These are phyloP conservation scores for Eucalyptus grandis DNA, from an alignment of 345 rosid genomes.

Conservation along the genomic window DNA sequence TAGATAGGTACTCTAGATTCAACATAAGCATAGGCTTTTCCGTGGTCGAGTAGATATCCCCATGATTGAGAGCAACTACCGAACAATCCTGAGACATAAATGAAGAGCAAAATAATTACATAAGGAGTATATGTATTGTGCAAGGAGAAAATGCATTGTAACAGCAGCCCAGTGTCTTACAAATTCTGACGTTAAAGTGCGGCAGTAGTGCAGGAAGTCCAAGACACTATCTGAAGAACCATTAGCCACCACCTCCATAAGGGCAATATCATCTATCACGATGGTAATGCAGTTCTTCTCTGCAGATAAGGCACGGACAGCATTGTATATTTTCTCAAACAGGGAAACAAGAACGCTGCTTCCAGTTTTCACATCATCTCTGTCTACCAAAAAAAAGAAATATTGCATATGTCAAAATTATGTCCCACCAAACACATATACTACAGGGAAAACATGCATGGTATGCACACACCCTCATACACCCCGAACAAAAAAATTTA, in stretches of 20 bases:
- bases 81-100: slow-evolving; percentile 52
- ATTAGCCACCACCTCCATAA: slow-evolving; percentile 67
- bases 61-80: slow-evolving; percentile 56
- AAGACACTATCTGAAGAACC: slow-evolving; percentile 51
- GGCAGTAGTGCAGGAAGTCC: slow-evolving; percentile 80
- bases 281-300: slow-evolving; percentile 33
- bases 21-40: slow-evolving; percentile 38
- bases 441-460: background rate
- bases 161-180: slow-evolving; percentile 29
- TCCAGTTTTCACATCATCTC: slow-evolving; percentile 25
- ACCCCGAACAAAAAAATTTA: background rate
- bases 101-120: background rate
- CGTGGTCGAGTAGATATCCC: slow-evolving; percentile 51
- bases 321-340: slow-evolving; percentile 41
- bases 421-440: background rate
- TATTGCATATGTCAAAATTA: background rate
- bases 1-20: slow-evolving; percentile 62
- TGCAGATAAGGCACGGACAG: slow-evolving; percentile 24
- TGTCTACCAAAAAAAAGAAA: background rate
- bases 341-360: slow-evolving; percentile 22
- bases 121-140: background rate
- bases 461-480: background rate
- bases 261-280: slow-evolving; percentile 84
- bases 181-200: slow-evolving; percentile 55
- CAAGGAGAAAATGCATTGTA: background rate